These are phyloP conservation scores for Hyphodiscus hymeniophilus DNA, from an alignment of 495 filamentous ascomycete genomes.

Conservation along the genomic window DNA sequence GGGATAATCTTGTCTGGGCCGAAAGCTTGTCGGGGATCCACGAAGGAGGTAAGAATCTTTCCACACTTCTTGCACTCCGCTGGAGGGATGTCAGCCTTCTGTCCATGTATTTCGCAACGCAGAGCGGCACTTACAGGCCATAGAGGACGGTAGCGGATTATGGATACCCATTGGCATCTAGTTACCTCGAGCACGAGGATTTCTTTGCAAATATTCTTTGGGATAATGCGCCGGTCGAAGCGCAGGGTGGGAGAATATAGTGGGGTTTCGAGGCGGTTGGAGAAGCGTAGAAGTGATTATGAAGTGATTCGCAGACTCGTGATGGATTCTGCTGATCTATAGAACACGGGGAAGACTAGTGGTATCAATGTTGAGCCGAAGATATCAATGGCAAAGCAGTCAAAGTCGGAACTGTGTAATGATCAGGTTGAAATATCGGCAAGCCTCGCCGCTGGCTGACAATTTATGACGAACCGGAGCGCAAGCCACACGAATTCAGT, in stretches of 20 bases:
- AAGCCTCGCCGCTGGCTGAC: no score
- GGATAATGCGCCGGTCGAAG: background rate
- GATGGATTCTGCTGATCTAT: no score
- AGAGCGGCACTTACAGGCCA: conserved; percentile 40
- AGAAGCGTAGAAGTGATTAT: background rate
- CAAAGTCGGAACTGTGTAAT: no score
- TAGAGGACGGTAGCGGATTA: conserved; percentile 50
- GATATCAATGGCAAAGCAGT: no score
- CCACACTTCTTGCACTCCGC: conserved; percentile 86
- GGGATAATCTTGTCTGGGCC: conserved; percentile 97
- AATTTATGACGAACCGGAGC: no score
- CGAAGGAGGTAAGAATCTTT: conserved; percentile 89
- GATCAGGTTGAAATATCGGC: no score
- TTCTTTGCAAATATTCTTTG: background rate
- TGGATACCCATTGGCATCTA: conserved; percentile 40
- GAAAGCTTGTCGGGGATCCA: conserved; percentile 90
- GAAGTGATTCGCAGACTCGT: background rate
- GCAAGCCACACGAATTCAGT: no score
- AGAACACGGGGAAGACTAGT: no score
- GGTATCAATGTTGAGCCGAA: no score
- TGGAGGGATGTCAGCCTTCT: conserved; percentile 24
- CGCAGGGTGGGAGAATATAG: background rate
- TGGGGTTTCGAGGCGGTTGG: no score
- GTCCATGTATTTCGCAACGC: background rate
- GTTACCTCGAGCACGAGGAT: background rate